Evolutionary conservation across 2,329 filamentous ascomycete genomes (phyloP).

Genomic region (Ceratocystis eucalypticola): DNA sequence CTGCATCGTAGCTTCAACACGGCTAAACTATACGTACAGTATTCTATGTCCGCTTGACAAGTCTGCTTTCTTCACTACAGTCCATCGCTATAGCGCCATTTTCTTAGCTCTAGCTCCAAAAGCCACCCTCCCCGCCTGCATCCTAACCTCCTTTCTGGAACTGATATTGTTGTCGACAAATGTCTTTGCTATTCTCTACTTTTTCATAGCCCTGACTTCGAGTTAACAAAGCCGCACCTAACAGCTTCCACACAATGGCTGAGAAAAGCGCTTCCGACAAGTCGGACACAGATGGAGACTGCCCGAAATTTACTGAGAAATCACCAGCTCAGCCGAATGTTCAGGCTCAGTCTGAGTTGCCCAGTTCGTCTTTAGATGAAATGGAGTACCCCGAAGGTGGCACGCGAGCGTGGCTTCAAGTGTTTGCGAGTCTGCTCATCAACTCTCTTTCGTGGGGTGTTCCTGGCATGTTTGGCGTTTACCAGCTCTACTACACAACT

Average conservation of each 20-base stretch:
- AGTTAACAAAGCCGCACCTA: not conserved
- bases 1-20: not conserved
- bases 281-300: constrained; percentile 11
- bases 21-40: not conserved
- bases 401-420: constrained; percentile 36
- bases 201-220: not conserved
- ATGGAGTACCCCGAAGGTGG: constrained; percentile 32
- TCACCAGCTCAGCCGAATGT: not conserved
- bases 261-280: not conserved
- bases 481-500: constrained; percentile 39
- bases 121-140: not conserved
- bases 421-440: constrained; percentile 34
- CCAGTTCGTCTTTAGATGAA: not conserved
- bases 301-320: constrained; percentile 15
- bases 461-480: constrained; percentile 36
- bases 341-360: not conserved
- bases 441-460: constrained; percentile 40
- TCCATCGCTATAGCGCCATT: not conserved
- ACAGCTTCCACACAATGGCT: not conserved
- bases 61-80: not conserved
- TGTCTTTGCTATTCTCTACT: not conserved
- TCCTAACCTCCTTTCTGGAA: not conserved
- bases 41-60: not conserved
- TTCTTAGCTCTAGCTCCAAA: not conserved
- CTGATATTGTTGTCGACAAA: not conserved